phyloP scores from a whole-genome alignment of 2,329 filamentous ascomycete species.

The Fusarium abutilonis region DNA sequence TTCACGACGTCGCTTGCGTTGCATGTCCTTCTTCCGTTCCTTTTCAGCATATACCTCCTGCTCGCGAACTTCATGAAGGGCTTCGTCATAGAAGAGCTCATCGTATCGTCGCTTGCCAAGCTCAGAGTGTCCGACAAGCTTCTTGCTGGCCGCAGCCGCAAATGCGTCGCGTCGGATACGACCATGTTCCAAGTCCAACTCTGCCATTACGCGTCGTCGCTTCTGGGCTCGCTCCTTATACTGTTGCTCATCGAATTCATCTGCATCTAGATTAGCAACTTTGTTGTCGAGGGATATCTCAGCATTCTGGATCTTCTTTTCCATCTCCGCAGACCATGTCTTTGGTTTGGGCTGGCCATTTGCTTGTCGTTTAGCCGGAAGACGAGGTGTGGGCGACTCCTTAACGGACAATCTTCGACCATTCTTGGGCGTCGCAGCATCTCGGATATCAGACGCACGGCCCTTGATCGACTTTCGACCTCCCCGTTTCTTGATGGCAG shows the following conservation, averaged over 20 bases:
- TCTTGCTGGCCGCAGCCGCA: conserved; percentile 65
- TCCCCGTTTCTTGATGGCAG: conserved; percentile 47
- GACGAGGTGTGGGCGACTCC: conserved; percentile 58
- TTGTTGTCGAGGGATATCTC: conserved; percentile 57
- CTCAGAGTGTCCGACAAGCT: conserved; percentile 74
- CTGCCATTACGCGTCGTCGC: conserved; percentile 73
- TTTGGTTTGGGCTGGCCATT: conserved; percentile 73
- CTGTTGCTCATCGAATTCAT: conserved; percentile 56
- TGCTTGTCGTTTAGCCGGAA: conserved; percentile 66
- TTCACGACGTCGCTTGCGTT: conserved; percentile 92
- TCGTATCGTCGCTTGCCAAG: conserved; percentile 81
- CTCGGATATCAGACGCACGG: conserved; percentile 62
- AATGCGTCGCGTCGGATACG: conserved; percentile 71
- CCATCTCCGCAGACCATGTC: conserved; percentile 65
- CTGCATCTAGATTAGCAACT: conserved; percentile 57
- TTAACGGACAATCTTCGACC: conserved; percentile 62
- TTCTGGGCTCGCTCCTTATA: conserved; percentile 71
- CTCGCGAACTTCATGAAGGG: conserved; percentile 85
- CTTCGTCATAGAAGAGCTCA: conserved; percentile 79
- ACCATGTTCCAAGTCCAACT: conserved; percentile 70
- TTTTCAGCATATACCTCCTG: conserved; percentile 94
- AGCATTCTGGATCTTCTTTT: conserved; percentile 53
- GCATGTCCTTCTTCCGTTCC: conserved; percentile 99
- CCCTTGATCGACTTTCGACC: conserved; percentile 57
- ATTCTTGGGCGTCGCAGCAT: conserved; percentile 60